Conservation (phyloP, 2,329 filamentous ascomycete species). For the Dothistroma pini region DNA sequence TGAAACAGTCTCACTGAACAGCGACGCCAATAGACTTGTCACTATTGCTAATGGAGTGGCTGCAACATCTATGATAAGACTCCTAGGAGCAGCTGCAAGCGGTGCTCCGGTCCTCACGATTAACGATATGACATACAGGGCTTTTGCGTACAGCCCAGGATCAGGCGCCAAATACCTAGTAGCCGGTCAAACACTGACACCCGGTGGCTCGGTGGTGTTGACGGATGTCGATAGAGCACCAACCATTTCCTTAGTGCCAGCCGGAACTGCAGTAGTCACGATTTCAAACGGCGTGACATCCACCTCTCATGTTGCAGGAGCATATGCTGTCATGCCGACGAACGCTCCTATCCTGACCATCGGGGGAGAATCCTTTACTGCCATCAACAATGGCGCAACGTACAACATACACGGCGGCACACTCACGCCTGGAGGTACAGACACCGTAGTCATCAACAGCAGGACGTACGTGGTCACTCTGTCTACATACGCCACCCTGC, state of each 20-base stretch:
- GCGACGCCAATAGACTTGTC: constrained; percentile 31
- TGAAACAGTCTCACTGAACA: constrained; percentile 32
- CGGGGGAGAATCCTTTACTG: constrained; percentile 29
- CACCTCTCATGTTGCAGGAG: constrained; percentile 24
- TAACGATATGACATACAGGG: constrained; percentile 26
- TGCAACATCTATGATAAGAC: constrained; percentile 23
- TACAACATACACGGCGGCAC: constrained; percentile 42
- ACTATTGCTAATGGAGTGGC: constrained; percentile 23
- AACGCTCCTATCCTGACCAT: constrained; percentile 33
- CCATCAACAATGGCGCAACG: constrained; percentile 29
- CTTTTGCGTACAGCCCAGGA: constrained; percentile 25
- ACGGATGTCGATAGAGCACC: constrained; percentile 25
- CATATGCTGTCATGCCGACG: constrained; percentile 26
- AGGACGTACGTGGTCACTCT: constrained; percentile 33
- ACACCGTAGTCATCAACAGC: constrained; percentile 29
- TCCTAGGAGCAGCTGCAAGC: constrained; percentile 13
- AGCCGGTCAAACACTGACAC: constrained; percentile 37
- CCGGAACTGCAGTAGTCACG: constrained; percentile 29
- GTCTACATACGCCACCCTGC: constrained; percentile 35
- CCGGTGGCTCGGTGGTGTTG: constrained; percentile 32
- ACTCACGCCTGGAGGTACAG: constrained; percentile 35
- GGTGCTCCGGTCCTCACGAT: constrained; percentile 31
- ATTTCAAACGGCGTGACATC: constrained; percentile 23
- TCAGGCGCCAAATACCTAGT: constrained; percentile 38
- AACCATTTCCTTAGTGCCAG: constrained; percentile 35